Base-by-base conservation (phyloP, 352 stramenopile genomes). In the Globisporangium radiosum region DNA sequence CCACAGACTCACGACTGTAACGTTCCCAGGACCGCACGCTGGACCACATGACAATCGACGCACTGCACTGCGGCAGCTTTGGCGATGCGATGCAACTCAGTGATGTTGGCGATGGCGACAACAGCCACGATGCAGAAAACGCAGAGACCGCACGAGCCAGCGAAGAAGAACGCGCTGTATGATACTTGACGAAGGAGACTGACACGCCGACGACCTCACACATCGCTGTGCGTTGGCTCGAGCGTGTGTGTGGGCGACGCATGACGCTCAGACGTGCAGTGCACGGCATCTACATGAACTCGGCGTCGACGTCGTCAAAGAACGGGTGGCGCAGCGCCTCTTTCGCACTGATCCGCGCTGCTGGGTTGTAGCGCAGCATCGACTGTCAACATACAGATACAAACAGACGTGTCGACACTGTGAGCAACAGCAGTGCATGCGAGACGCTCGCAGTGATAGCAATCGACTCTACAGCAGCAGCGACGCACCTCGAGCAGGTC, bases 301-400 rank as follows among this genome's bases (percentile, higher is more conserved):
- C 62, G 7, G 82, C 75, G 69, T 90, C 82, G 7, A 92, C 69
- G 47, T 92, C 81, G 55, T 90, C 81, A 63, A 94, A 94, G 65
- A 79, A 94, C n/a, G 84, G 80, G 64, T 94, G 84, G 14, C 84
- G 84, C 47, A 94, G 60, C 1, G 84, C 84, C 59, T 92, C 82
- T 66, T 94, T 91, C 13, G 84, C 84, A 52, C 80, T 90, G 61
- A 94, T 92, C 62, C 84, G 73, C 44, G 63, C 62, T 10, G 72
- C 68, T 14, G 84, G 84, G 44, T 94, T 75, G 58, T 94, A 94
- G 8, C 70, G 72, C 47, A 94, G 70, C 80, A 94, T 90, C 42
- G 66, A 79, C 75, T 87, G 47, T 19, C 54, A 6, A 47, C 14
- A 49, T 14, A 33, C 19, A 7, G n/a, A 50, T 42, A 13, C 14